Evolutionary conservation across 495 filamentous ascomycete genomes (phyloP).

Genomic region (Penicillium turbatum): DNA sequence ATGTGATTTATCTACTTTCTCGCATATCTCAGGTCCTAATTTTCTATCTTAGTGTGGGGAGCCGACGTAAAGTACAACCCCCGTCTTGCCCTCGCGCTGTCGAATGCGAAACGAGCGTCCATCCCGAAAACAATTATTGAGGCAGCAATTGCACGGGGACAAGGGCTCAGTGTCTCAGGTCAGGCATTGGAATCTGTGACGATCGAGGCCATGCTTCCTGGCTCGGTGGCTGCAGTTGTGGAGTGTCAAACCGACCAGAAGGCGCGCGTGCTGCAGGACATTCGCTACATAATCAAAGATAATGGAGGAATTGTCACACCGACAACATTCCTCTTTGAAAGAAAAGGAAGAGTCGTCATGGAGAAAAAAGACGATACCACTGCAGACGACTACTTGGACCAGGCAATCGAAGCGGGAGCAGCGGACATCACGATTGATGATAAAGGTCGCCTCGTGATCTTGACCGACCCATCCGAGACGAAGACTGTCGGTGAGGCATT

Average conservation of each 20-base stretch:
- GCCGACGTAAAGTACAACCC: conserved; percentile 68
- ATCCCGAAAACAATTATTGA: conserved; percentile 83
- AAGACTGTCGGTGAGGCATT: conserved; percentile 61
- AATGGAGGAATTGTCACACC: conserved; percentile 63
- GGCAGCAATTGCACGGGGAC: conserved; percentile 76
- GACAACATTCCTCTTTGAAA: conserved; percentile 79
- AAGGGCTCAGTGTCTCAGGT: conserved; percentile 71
- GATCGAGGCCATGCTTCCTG: conserved; percentile 78
- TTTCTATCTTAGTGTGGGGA: conserved; percentile 49
- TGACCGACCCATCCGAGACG: conserved; percentile 67
- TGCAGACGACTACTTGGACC: conserved; percentile 75
- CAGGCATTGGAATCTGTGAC: conserved; percentile 67
- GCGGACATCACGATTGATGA: conserved; percentile 72
- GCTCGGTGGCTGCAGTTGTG: conserved; percentile 72
- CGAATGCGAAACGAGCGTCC: conserved; percentile 76
- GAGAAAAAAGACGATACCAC: conserved; percentile 56
- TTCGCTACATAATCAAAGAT: conserved; percentile 64
- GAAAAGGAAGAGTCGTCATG: conserved; percentile 66
- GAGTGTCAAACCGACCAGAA: conserved; percentile 83
- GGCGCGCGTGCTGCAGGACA: conserved; percentile 62
- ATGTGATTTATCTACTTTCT: conserved; percentile 8
- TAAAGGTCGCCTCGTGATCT: conserved; percentile 65
- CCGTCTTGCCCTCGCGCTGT: conserved; percentile 65
- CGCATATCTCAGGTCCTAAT: conserved; percentile 10
- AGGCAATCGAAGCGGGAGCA: conserved; percentile 79